These are phyloP conservation scores for Colletotrichum sp. DNA, from an alignment of 2,329 filamentous ascomycete species.

Conservation along the genomic window DNA sequence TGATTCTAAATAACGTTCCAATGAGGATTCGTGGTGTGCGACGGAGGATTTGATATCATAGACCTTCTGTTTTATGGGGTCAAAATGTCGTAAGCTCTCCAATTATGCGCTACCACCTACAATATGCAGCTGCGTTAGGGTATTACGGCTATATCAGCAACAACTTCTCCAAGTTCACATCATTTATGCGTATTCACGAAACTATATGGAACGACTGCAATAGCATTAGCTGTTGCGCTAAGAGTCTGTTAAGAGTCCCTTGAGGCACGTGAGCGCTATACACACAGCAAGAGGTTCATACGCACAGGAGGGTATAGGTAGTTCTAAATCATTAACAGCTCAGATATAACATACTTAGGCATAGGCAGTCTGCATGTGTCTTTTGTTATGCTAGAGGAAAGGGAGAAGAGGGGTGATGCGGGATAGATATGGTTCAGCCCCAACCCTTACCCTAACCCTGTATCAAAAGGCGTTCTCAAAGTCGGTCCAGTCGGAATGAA, in stretches of 20 bases:
- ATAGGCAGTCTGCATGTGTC: rapidly evolving
- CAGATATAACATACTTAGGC: rapidly evolving
- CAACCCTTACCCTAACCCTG: no score
- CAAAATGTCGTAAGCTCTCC: rapidly evolving
- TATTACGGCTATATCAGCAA: rapidly evolving
- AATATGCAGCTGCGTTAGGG: no score
- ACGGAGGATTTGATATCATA: no score
- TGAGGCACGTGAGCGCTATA: no score
- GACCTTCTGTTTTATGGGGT: rapidly evolving
- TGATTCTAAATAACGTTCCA: rapidly evolving
- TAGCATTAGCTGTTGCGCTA: rapidly evolving
- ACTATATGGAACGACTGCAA: rapidly evolving
- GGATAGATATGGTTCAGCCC: rapidly evolving
- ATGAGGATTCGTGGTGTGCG: rapidly evolving
- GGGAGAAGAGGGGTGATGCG: no score
- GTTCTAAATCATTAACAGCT: no score
- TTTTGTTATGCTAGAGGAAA: rapidly evolving
- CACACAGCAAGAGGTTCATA: rapidly evolving
- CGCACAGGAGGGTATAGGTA: no score
- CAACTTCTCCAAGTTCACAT: no score
- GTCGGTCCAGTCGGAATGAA: rapidly evolving
- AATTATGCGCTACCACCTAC: rapidly evolving
- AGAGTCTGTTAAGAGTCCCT: no score
- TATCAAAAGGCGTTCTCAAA: rapidly evolving
- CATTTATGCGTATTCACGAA: rapidly evolving